Conservation (phyloP, 2,329 filamentous ascomycete species). For the Chrysoporthe puriensis region DNA sequence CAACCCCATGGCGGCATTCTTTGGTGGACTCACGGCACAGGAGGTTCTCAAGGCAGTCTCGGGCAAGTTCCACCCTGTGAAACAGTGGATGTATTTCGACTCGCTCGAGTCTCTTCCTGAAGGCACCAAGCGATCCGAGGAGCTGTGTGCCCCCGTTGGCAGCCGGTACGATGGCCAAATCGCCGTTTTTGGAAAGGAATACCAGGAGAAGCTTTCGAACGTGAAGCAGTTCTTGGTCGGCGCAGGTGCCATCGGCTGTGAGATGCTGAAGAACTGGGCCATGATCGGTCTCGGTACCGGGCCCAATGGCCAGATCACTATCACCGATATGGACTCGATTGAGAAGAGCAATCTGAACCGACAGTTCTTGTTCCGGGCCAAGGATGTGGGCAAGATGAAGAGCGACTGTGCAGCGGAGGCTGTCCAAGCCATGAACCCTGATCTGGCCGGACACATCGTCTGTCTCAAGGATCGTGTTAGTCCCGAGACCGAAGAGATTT, state of each 20-base stretch:
- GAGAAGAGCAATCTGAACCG: constrained; percentile 98
- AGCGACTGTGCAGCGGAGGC: constrained; percentile 89
- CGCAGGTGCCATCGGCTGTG: constrained; percentile 94
- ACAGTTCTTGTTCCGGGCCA: constrained; percentile 92
- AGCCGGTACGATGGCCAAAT: constrained; percentile 96
- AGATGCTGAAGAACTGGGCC: constrained; percentile 99
- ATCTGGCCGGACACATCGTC: constrained; percentile 82
- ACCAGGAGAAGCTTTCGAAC: constrained; percentile 90
- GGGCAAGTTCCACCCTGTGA: constrained; percentile 94
- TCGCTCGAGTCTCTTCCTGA: constrained; percentile 92
- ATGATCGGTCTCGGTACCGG: constrained; percentile 96
- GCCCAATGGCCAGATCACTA: constrained; percentile 82
- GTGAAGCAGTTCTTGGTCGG: constrained; percentile 93
- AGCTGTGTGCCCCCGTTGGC: constrained; percentile 82
- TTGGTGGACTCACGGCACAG: constrained; percentile 90
- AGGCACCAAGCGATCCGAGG: constrained; percentile 74
- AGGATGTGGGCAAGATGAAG: constrained; percentile 95
- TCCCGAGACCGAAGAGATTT: constrained; percentile 88
- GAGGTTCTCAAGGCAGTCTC: constrained; percentile 97
- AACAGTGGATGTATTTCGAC: constrained; percentile 97
- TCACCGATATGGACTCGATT: constrained; percentile 98
- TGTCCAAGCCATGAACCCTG: constrained; percentile 95
- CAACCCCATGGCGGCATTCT: constrained; percentile 90
- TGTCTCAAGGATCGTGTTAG: constrained; percentile 89
- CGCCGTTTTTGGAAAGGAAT: constrained; percentile 91